phyloP scores from a whole-genome alignment of 768 basidiomycete genomes.

The Coprinopsis cinerea region DNA sequence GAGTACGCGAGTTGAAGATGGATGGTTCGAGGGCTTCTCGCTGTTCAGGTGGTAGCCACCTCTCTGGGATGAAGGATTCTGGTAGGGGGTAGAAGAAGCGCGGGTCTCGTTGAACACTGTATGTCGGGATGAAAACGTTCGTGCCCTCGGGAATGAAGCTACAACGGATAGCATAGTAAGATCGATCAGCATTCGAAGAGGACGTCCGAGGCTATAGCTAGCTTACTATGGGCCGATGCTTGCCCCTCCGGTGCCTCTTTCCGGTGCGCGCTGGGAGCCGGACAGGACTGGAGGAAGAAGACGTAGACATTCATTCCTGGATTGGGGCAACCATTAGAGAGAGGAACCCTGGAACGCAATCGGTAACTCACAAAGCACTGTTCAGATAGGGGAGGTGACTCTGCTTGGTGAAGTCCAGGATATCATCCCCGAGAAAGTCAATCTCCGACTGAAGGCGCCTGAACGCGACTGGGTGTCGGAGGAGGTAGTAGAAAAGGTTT shows the following conservation, averaged over 20 bases:
- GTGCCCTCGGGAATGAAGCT: slow-evolving; percentile 38
- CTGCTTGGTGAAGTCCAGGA: slow-evolving; percentile 18
- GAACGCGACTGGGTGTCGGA: slow-evolving; percentile 19
- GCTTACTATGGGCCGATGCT: slow-evolving; percentile 16
- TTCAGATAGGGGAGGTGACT: slow-evolving; percentile 24
- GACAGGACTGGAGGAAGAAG: slow-evolving; percentile 32
- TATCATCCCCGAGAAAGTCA: slow-evolving; percentile 18
- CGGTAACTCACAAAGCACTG: slow-evolving; percentile 27
- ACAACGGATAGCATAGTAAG: background rate
- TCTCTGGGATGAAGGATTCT: slow-evolving; percentile 32
- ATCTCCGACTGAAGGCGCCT: slow-evolving; percentile 22
- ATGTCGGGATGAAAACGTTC: slow-evolving; percentile 29
- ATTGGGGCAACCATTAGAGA: background rate
- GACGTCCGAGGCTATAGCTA: background rate
- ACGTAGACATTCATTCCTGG: slow-evolving; percentile 33
- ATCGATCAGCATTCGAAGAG: background rate
- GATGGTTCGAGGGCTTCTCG: slow-evolving; percentile 25
- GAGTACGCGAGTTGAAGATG: slow-evolving; percentile 22
- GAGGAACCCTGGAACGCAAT: background rate
- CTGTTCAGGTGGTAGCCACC: slow-evolving; percentile 24
- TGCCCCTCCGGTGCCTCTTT: slow-evolving; percentile 24
- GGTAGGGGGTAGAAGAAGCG: slow-evolving; percentile 34
- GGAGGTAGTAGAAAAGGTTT: slow-evolving; percentile 23
- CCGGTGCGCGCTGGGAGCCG: slow-evolving; percentile 27
- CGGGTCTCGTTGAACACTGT: slow-evolving; percentile 31